These are phyloP conservation scores for Viridothelium virens DNA, from an alignment of 495 filamentous ascomycete genomes.

Conservation along the genomic window DNA sequence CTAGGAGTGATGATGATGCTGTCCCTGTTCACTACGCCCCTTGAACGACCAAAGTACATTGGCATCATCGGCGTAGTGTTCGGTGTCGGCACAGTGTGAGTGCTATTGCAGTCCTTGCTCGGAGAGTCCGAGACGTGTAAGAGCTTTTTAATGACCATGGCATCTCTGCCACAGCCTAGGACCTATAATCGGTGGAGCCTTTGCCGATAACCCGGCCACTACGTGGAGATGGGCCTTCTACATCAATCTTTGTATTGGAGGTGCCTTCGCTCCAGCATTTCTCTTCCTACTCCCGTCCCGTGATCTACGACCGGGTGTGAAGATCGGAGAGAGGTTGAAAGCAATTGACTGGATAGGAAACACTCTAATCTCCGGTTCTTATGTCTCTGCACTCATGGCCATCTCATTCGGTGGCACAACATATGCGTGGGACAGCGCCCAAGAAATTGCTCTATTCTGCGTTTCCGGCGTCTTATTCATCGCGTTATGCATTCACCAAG, in stretches of 20 bases:
- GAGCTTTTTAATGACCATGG: neutral
- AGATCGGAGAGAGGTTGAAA: conserved; percentile 28
- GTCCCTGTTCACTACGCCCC: conserved; percentile 58
- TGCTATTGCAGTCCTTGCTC: neutral
- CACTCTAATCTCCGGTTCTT: neutral
- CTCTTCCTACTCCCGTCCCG: conserved; percentile 47
- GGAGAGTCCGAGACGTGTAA: neutral
- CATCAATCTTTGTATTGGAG: conserved; percentile 58
- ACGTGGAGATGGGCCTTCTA: conserved; percentile 73
- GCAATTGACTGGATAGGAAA: neutral
- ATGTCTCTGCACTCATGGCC: conserved; percentile 61
- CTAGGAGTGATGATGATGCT: conserved; percentile 63
- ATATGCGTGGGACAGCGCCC: conserved; percentile 58
- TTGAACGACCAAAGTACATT: conserved; percentile 44
- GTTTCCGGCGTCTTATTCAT: conserved; percentile 58
- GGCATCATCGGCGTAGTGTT: conserved; percentile 4
- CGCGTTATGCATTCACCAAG: conserved; percentile 57
- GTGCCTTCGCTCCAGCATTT: conserved; percentile 46
- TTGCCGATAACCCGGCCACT: conserved; percentile 40
- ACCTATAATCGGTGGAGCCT: conserved; percentile 57
- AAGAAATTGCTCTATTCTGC: conserved; percentile 64
- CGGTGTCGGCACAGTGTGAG: conserved; percentile 22
- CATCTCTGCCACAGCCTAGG: conserved; percentile 7
- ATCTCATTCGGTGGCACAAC: conserved; percentile 76
- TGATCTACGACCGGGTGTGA: conserved; percentile 39